phyloP scores from a whole-genome alignment of 108 stramenopile genomes.

The Chaetoceros tenuissimus region DNA sequence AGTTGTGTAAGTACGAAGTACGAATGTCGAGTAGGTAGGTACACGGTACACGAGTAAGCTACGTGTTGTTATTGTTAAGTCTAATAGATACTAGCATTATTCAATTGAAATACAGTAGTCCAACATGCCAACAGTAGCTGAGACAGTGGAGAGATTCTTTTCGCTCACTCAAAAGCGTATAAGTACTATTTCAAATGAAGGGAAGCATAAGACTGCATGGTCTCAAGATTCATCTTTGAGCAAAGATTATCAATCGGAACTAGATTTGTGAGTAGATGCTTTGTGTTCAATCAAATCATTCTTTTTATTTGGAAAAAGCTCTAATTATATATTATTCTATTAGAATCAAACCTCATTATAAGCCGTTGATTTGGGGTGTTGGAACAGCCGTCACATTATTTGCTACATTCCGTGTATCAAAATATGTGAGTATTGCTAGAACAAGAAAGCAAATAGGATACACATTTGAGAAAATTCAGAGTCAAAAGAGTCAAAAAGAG shows the following conservation, averaged over 20 bases:
- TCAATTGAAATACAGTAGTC: neutral
- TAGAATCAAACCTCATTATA: neutral
- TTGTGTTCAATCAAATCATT: no score
- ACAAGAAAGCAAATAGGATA: neutral
- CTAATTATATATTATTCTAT: neutral
- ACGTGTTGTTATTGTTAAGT: neutral
- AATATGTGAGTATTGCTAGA: neutral
- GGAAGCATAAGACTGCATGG: neutral
- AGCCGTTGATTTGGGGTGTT: neutral
- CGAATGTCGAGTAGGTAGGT: no score
- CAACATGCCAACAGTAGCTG: neutral
- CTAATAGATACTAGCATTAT: neutral
- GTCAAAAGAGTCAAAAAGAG: neutral
- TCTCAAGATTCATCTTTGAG: neutral
- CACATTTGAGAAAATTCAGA: neutral
- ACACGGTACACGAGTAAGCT: no score
- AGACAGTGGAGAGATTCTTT: neutral
- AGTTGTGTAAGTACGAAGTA: no score
- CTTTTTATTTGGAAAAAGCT: no score
- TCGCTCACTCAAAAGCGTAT: neutral
- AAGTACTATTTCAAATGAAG: neutral
- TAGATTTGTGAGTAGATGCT: neutral
- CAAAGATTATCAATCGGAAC: neutral
- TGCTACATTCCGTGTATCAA: neutral
- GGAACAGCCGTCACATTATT: neutral